A percentile compares a stretch with the other conserved stretches of the same genome.
Conservation (phyloP, 306 rosid species). For the Sechiopsis laciniata region DNA sequence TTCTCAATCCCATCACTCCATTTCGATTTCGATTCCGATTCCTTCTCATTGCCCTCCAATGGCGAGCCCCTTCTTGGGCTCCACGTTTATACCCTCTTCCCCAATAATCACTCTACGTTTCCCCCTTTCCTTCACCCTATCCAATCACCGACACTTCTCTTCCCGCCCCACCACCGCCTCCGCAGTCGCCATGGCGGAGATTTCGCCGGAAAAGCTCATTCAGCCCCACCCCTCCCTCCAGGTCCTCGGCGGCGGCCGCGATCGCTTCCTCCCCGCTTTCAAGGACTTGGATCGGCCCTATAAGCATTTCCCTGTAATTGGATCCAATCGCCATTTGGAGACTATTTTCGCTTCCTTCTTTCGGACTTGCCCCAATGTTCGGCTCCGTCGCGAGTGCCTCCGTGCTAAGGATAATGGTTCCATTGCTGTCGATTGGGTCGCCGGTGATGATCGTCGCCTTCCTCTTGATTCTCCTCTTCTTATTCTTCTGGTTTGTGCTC, state of each 20-base stretch:
- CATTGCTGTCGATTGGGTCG: slow-evolving; percentile 81
- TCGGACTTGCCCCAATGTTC: slow-evolving; percentile 52
- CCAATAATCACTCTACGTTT: neutral
- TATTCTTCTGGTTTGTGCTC: slow-evolving; percentile 62
- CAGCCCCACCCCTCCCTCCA: slow-evolving; percentile 52
- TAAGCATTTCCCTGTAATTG: slow-evolving; percentile 47
- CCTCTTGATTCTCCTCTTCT: slow-evolving; percentile 57
- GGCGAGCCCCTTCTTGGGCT: slow-evolving; percentile 34
- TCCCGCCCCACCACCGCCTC: slow-evolving; percentile 24
- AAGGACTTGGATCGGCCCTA: slow-evolving; percentile 40
- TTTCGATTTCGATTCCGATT: neutral
- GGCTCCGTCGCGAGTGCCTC: slow-evolving; percentile 64
- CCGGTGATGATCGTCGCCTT: slow-evolving; percentile 47
- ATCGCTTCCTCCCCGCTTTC: slow-evolving; percentile 47
- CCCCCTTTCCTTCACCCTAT: neutral
- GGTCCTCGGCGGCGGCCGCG: slow-evolving; percentile 51
- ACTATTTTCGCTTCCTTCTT: slow-evolving; percentile 75
- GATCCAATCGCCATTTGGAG: slow-evolving; percentile 65
- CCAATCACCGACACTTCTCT: neutral
- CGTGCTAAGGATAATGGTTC: slow-evolving; percentile 55
- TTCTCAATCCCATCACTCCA: neutral
- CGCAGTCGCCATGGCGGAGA: slow-evolving; percentile 26
- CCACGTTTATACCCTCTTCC: slow-evolving; percentile 3
- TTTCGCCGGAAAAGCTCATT: neutral
- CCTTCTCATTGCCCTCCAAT: slow-evolving; percentile 22